A percentile compares a stretch with the other conserved stretches of the same genome.
Conservation (phyloP, 2,329 filamentous ascomycete genomes). For the Exophiala lecanii-corni region DNA sequence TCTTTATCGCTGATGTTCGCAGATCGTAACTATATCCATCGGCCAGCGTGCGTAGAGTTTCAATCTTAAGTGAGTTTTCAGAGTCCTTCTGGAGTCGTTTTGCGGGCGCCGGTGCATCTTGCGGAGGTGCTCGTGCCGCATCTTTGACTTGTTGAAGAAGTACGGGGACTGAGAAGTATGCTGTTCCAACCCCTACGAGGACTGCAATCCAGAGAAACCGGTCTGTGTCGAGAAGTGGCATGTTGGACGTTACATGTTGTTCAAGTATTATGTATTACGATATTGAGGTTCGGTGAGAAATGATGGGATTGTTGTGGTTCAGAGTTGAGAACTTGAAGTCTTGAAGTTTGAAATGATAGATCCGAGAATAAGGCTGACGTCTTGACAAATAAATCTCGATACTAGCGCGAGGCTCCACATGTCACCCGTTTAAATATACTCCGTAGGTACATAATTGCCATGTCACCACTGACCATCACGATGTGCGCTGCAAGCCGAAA, state of each 20-base stretch:
- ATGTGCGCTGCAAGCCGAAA: too few relatives aligned
- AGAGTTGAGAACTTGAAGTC: too few relatives aligned
- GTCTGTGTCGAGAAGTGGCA: slow-evolving; percentile 17
- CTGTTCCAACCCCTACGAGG: slow-evolving; percentile 12
- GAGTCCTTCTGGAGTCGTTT: slow-evolving; percentile 21
- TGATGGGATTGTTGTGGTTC: too few relatives aligned
- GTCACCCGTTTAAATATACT: too few relatives aligned
- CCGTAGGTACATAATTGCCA: too few relatives aligned
- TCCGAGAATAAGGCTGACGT: too few relatives aligned
- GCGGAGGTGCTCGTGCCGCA: slow-evolving; percentile 12
- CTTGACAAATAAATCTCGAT: too few relatives aligned
- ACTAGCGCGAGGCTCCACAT: too few relatives aligned
- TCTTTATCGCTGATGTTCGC: slow-evolving; percentile 55
- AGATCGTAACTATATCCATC: slow-evolving; percentile 69
- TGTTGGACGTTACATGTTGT: slow-evolving; percentile 8
- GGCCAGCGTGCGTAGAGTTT: slow-evolving; percentile 64
- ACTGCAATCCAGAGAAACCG: slow-evolving; percentile 12
- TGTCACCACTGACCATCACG: too few relatives aligned
- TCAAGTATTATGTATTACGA: neutral
- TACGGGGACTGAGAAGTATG: slow-evolving; percentile 9
- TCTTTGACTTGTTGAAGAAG: slow-evolving; percentile 17
- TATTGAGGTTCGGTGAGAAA: slow-evolving; percentile 1
- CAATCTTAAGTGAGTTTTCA: slow-evolving; percentile 32
- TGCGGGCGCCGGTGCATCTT: slow-evolving; percentile 11
- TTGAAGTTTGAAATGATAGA: too few relatives aligned